Conservation (phyloP, 441 rosid genomes). For the Populus hybrid region DNA sequence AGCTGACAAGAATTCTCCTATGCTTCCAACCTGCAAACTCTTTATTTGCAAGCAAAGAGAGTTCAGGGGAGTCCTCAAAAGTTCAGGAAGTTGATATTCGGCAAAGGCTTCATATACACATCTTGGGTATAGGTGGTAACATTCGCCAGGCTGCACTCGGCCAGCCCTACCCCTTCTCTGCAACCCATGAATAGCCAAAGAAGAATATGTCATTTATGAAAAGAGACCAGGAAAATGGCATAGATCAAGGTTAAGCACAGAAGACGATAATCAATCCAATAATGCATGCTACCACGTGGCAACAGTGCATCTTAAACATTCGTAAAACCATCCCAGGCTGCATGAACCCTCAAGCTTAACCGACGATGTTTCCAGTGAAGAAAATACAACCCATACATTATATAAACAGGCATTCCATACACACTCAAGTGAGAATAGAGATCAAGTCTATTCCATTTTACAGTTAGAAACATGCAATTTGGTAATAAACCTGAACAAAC, state of each 20-base stretch:
- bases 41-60: slow-evolving; percentile 99
- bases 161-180: slow-evolving; percentile 99
- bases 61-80: slow-evolving; percentile 95
- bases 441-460: not conserved
- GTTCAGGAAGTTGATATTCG: slow-evolving; percentile 98
- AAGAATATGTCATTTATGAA: slow-evolving; percentile 13
- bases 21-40: slow-evolving; percentile 86
- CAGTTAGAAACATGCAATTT: not conserved
- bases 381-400: slow-evolving; percentile 7
- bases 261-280: slow-evolving; percentile 6
- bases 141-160: slow-evolving; percentile 92
- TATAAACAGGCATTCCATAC: not conserved
- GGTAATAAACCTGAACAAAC: not conserved
- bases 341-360: not conserved
- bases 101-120: slow-evolving; percentile 95
- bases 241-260: slow-evolving; percentile 6
- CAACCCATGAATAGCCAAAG: slow-evolving; percentile 21
- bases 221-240: slow-evolving; percentile 9
- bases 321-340: not conserved
- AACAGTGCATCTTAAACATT: not conserved
- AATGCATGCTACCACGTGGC: not conserved
- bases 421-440: not conserved
- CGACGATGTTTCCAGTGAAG: not conserved
- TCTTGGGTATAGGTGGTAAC: slow-evolving; percentile 91
- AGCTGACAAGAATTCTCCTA: slow-evolving; percentile 92